Conservation (phyloP, 805 yeast species). For the Candida tammaniensis region DNA sequence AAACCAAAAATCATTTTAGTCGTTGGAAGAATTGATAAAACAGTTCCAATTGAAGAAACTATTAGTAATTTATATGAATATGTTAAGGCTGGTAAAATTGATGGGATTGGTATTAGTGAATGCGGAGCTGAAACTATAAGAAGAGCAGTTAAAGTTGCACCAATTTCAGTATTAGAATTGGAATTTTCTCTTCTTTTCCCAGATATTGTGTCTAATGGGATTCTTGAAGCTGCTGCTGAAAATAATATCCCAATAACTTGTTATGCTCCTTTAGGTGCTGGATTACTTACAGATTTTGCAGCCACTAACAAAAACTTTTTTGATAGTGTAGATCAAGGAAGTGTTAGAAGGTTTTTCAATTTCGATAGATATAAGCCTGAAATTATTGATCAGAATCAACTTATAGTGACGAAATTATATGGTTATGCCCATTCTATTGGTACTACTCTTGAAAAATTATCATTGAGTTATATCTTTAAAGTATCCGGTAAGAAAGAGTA, state of each 20-base stretch:
- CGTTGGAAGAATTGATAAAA: conserved; percentile 66
- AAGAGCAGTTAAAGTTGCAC: conserved; percentile 54
- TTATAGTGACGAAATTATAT: conserved; percentile 44
- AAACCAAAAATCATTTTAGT: conserved; percentile 53
- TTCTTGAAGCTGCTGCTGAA: conserved; percentile 56
- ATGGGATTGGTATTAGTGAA: conserved; percentile 75
- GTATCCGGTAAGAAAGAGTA: conserved; percentile 61
- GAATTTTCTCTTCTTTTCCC: conserved; percentile 74
- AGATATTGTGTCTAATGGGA: conserved; percentile 61
- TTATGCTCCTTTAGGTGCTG: conserved; percentile 83
- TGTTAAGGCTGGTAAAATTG: conserved; percentile 62
- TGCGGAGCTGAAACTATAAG: conserved; percentile 59
- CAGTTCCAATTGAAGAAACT: conserved; percentile 56
- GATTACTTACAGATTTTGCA: conserved; percentile 65
- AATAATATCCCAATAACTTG: conserved; percentile 65
- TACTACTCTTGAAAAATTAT: neutral
- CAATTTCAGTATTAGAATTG: conserved; percentile 68
- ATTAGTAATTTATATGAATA: conserved; percentile 53
- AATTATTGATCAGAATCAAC: conserved; percentile 51
- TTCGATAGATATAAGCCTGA: conserved; percentile 53
- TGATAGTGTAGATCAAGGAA: conserved; percentile 1
- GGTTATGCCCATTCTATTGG: conserved; percentile 1
- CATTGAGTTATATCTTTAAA: conserved; percentile 47
- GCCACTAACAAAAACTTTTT: conserved; percentile 27
- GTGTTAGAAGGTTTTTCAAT: conserved; percentile 2